A percentile compares a stretch with the other conserved stretches of the same genome.
Evolutionary conservation across 1,284 basidiomycete genomes (phyloP).

Genomic region (Marasmius tenuissimus): DNA sequence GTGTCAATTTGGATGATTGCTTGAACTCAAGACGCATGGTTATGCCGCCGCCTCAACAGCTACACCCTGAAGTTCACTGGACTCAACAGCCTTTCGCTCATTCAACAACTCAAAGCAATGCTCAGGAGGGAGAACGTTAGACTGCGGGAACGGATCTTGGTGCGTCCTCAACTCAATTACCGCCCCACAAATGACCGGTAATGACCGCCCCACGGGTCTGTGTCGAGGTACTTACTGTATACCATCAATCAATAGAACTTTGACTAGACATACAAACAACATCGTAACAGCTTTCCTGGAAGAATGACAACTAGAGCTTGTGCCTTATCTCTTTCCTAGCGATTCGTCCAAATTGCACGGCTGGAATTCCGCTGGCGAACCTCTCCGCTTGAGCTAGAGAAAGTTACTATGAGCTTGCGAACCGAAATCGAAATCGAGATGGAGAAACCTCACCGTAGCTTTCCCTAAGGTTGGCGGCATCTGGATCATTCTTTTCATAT

Average conservation of each 20-base stretch:
- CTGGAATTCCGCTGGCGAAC: conserved; percentile 58
- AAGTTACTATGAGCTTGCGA: neutral
- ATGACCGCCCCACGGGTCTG: no score
- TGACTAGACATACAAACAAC: neutral
- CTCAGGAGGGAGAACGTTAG: no score
- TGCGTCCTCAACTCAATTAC: no score
- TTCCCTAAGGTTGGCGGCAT: conserved; percentile 66
- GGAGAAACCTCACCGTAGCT: conserved; percentile 55
- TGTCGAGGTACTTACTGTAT: neutral
- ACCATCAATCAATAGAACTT: neutral
- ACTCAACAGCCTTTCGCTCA: neutral
- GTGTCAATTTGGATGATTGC: no score
- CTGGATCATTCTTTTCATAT: conserved; percentile 63
- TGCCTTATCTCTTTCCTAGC: conserved; percentile 65
- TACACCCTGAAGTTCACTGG: no score
- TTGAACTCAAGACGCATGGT: neutral
- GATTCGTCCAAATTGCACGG: conserved; percentile 53
- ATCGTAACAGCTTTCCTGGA: neutral
- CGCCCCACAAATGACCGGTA: no score
- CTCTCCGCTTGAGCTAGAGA: conserved; percentile 54
- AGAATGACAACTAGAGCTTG: conserved; percentile 41
- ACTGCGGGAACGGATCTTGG: neutral
- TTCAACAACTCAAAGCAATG: no score
- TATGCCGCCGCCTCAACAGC: neutral
- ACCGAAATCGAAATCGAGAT: neutral